Conservation (phyloP, 495 filamentous ascomycete species). For the Aspergillus indologenus region DNA sequence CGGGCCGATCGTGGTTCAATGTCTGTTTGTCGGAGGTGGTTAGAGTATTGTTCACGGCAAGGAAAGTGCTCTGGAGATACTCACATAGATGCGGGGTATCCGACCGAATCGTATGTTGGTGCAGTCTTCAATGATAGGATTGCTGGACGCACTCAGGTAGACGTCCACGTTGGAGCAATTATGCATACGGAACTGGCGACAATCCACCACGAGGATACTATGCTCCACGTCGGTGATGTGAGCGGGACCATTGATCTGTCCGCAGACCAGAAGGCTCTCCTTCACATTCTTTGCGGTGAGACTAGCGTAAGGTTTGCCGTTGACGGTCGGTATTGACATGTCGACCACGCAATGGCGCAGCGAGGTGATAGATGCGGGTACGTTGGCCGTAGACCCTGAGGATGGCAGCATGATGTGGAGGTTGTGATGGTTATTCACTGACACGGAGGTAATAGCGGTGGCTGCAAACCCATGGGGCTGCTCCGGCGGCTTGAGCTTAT, state of each 20-base stretch:
- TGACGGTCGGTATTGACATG: constrained; percentile 63
- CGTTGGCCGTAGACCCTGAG: constrained; percentile 61
- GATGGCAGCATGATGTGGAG: constrained; percentile 68
- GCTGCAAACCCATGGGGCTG: constrained; percentile 27
- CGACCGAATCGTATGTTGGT: constrained; percentile 72
- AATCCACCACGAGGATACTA: constrained; percentile 70
- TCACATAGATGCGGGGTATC: constrained; percentile 65
- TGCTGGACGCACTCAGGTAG: constrained; percentile 75
- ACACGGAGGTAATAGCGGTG: constrained; percentile 50
- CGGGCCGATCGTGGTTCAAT: constrained; percentile 36
- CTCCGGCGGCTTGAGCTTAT: constrained; percentile 15
- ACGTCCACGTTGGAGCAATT: constrained; percentile 74
- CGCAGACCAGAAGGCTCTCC: constrained; percentile 68
- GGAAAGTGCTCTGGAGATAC: constrained; percentile 21
- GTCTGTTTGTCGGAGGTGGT: constrained; percentile 20
- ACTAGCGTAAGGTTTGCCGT: constrained; percentile 66
- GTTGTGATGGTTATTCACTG: constrained; percentile 58
- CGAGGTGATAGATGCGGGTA: constrained; percentile 70
- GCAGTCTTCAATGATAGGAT: constrained; percentile 94
- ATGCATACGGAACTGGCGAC: constrained; percentile 88
- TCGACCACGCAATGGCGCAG: constrained; percentile 73
- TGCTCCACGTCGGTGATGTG: constrained; percentile 76
- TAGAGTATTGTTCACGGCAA: background rate
- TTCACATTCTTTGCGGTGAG: constrained; percentile 69
- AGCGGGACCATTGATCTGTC: constrained; percentile 70